phyloP scores from a whole-genome alignment of 2,329 filamentous ascomycete species.

The Paraphoma sp. region DNA sequence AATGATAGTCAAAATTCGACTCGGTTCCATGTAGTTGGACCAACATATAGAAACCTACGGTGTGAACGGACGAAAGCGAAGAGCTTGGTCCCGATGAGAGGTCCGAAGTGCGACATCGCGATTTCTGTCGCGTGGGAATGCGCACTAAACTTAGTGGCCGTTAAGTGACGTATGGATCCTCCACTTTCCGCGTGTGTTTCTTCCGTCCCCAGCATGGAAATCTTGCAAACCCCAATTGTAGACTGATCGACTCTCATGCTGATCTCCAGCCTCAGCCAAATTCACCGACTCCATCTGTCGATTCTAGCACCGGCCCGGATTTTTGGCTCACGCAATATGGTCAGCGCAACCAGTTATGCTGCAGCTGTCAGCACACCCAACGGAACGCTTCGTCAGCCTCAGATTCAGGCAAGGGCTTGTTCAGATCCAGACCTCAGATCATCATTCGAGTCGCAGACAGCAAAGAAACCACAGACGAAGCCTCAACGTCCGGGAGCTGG shows the following conservation, averaged over 20 bases:
- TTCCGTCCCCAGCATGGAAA: neutral
- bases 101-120: no score
- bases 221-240: neutral
- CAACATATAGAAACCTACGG: no score
- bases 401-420: slow-evolving; percentile 16
- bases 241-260: slow-evolving; percentile 5
- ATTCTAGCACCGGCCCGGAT: neutral
- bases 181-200: slow-evolving; percentile 9
- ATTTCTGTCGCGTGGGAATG: slow-evolving; percentile 6
- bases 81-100: no score
- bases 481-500: slow-evolving; percentile 18
- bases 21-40: no score
- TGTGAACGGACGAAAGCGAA: no score
- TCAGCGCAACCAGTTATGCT: slow-evolving; percentile 23
- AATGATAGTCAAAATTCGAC: no score
- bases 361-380: slow-evolving; percentile 27
- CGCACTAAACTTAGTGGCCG: slow-evolving; percentile 18
- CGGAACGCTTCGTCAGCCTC: slow-evolving; percentile 15
- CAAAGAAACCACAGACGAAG: slow-evolving; percentile 7
- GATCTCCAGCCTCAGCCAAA: slow-evolving; percentile 7
- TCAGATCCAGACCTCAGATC: slow-evolving; percentile 16
- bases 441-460: slow-evolving; percentile 10
- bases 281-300: neutral
- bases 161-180: slow-evolving; percentile 28
- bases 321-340: slow-evolving; percentile 10